Evolutionary conservation across 805 yeast genomes (phyloP), one percentile per base, ranked within the genome.

Genomic region (Candida sonorensis): DNA sequence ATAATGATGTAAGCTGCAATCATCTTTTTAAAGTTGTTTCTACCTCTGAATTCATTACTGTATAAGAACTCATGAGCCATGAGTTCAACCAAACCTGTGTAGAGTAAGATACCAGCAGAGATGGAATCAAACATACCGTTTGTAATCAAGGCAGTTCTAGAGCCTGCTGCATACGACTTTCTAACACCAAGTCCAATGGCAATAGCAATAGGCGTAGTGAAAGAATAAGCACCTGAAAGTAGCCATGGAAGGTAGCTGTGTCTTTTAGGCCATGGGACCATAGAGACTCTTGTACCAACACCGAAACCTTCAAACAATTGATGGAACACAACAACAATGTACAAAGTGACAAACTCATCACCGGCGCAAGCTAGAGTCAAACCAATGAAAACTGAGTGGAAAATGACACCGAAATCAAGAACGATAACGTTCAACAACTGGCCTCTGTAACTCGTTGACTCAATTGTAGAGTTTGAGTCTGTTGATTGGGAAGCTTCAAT

Each of bases 241-340:
- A 63, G 26, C 66, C 73, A 71, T 11, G 82, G 79, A 1, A 75
- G 63, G 37, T 50, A 60, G 45, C 66, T 61, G 43, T 48, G 51
- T 14, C 32, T 35, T 23, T 42, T 33, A 13, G 69, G 67, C 68
- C 68, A 64, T 26, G 52, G 49, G 2, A 72, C 61, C 12, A 66
- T 68, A 2, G 83, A 77, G 23, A 81, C 64, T 54, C 94, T 71
- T 3, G 87, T 69, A 23, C 92, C 92, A 44, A 83, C 65, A 40
- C 92, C 94, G 30, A 83, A 63, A 31, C 94, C 94, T 61, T 83
- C 94, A 50, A 83, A 82, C 62, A 76, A 64, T 57, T 83, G 94
- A 54, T 83, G 85, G 66, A 72, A 75, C 9, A 76, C 69, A 30
- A 68, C 36, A 11, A 69, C 94, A 40, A 78, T 66, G 52, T 78